A percentile compares a stretch with the other conserved stretches of the same genome.
Conservation (phyloP, 768 basidiomycete species). For the Obba rivulosa region DNA sequence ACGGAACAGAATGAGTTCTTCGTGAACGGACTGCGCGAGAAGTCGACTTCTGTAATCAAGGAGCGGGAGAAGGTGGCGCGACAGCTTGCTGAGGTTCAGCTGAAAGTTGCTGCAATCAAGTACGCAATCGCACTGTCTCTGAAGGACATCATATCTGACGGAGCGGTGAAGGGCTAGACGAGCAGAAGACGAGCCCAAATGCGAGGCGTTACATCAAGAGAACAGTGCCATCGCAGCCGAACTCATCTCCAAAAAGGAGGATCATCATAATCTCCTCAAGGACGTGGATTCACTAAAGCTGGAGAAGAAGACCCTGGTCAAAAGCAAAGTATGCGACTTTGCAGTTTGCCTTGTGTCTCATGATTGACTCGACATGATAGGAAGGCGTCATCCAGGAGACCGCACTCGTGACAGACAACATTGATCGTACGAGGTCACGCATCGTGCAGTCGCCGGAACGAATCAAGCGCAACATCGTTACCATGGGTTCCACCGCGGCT, state of each 20-base stretch:
- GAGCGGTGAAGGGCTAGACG: constrained; percentile 46
- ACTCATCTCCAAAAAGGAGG: constrained; percentile 66
- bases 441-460: constrained; percentile 92
- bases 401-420: constrained; percentile 50
- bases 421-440: constrained; percentile 59
- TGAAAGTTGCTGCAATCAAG: constrained; percentile 52
- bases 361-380: constrained; percentile 24
- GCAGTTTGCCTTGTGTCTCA: not conserved
- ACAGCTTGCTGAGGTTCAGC: constrained; percentile 43
- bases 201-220: constrained; percentile 52
- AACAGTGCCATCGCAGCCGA: constrained; percentile 58
- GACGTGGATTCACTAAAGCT: constrained; percentile 69
- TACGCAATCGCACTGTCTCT: constrained; percentile 25
- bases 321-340: constrained; percentile 48
- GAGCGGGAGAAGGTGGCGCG: constrained; percentile 57
- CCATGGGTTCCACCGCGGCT: constrained; percentile 62
- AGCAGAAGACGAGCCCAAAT: constrained; percentile 64
- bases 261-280: constrained; percentile 51
- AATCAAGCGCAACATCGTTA: constrained; percentile 73
- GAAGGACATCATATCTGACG: not conserved
- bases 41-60: constrained; percentile 48
- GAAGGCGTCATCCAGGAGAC: constrained; percentile 61
- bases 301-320: constrained; percentile 57
- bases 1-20: constrained; percentile 67
- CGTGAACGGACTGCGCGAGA: constrained; percentile 54